phyloP scores from a whole-genome alignment of 2,329 filamentous ascomycete genomes.

The Botrytis squamosa region DNA sequence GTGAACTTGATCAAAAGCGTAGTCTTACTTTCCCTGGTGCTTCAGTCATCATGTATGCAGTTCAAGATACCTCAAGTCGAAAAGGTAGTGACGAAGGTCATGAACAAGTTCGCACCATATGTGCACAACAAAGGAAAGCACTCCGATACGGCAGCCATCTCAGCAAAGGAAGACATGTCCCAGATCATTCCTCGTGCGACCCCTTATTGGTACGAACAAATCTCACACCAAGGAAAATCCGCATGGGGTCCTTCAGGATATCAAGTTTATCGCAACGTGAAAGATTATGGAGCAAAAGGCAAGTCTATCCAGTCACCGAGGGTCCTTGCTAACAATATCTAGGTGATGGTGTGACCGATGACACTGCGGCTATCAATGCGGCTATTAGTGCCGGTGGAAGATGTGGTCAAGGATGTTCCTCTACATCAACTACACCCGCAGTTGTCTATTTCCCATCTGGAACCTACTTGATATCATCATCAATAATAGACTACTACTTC shows the following conservation, averaged over 20 bases:
- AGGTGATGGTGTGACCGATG: constrained; percentile 64
- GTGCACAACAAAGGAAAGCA: constrained; percentile 18
- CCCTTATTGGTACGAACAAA: constrained; percentile 29
- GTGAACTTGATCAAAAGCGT: constrained; percentile 6
- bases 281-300: constrained; percentile 26
- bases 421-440: constrained; percentile 49
- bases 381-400: constrained; percentile 29
- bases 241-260: constrained; percentile 27
- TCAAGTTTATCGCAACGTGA: constrained; percentile 26
- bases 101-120: constrained; percentile 18
- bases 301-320: not conserved
- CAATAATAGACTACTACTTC: constrained; percentile 32
- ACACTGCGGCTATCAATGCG: constrained; percentile 79
- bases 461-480: constrained; percentile 33
- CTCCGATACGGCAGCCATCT: not conserved
- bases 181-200: constrained; percentile 18
- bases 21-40: constrained; percentile 6
- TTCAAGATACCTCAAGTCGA: constrained; percentile 20
- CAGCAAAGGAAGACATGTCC: constrained; percentile 16
- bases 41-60: constrained; percentile 19
- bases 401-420: constrained; percentile 48
- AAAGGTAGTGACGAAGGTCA: constrained; percentile 12
- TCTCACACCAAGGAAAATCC: constrained; percentile 27
- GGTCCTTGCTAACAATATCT: constrained; percentile 37
- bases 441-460: constrained; percentile 36